A percentile compares a stretch with the other conserved stretches of the same genome.
Evolutionary conservation across 2,329 filamentous ascomycete genomes (phyloP).

Genomic region (Periconia sp.): DNA sequence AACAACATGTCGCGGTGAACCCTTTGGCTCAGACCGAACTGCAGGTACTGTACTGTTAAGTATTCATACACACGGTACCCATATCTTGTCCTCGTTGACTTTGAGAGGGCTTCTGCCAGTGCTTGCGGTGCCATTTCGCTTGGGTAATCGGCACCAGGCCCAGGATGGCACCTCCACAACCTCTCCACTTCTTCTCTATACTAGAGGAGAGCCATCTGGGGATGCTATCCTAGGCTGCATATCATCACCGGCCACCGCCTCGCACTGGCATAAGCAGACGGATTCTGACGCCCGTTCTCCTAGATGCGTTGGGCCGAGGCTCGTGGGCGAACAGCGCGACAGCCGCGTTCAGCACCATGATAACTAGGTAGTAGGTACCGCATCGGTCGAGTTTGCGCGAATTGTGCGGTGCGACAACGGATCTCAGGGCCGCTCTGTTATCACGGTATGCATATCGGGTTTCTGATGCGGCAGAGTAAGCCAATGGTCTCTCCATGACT

Average conservation of each 20-base stretch:
- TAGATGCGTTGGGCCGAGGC: not conserved
- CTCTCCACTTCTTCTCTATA: slow-evolving; percentile 7
- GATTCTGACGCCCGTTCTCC: not conserved
- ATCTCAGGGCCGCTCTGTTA: not conserved
- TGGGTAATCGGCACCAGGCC: slow-evolving; percentile 3
- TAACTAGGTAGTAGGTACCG: not conserved
- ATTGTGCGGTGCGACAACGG: not conserved
- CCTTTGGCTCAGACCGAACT: too few species aligned
- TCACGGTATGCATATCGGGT: not conserved
- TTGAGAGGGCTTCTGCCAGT: not conserved
- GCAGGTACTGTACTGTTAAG: too few species aligned
- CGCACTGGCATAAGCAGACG: too few species aligned
- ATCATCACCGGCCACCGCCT: not conserved
- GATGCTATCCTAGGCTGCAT: not conserved
- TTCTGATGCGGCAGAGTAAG: not conserved
- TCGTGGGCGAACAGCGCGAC: not conserved
- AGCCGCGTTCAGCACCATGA: not conserved
- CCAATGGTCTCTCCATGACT: not conserved
- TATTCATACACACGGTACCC: too few species aligned
- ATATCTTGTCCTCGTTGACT: not conserved
- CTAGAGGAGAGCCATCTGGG: not conserved
- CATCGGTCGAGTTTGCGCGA: not conserved
- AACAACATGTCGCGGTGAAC: too few species aligned
- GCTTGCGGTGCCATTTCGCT: not conserved
- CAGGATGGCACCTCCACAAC: slow-evolving; percentile 1